Evolutionary conservation across 1,284 basidiomycete species (phyloP), one percentile per base, ranked within the genome.

Genomic region (Leccinum fallax): DNA sequence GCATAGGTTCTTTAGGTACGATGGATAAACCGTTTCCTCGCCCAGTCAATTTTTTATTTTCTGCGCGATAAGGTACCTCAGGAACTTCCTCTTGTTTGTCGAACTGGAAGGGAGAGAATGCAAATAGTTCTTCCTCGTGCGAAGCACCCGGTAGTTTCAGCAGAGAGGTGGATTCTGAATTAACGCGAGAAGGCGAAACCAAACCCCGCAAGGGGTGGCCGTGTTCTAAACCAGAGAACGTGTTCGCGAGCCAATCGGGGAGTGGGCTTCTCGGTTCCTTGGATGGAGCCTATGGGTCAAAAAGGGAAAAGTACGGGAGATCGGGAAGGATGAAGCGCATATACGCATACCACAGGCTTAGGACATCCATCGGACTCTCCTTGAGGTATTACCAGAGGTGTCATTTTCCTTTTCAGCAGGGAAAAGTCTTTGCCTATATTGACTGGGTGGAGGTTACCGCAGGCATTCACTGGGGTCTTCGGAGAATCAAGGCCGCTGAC

Each of bases 201-300:
- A 84, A 72, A 26, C 70, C 68, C 54, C 81, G 78, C 13, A 85
- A 74, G 36, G 84, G 84, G 67, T 85, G 80, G 10, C 69, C 65
- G 2, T 71, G 58, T 55, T 79, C 75, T 28, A 85, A 70, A 19
- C 70, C 72, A 15, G 72, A 74, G 46, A 85, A 77, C 5, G 83
- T 80, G 54, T 70, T 63, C 28, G 74, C 73, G 15, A 86, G 78
- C 84, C 85, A 85, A 51, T 68, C 59, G 4, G 84, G 84, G 53
- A 84, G 71, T 11, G 71, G 66, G 38, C 34, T 61, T 55, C 54
- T 71, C 11, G 60, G 61, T 59, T 55, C 63, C 57, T 48, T 65
- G 26, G 55, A 55, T 40, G 62, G 61, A 32, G 26, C 61, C 72
- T 74, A 53, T 19, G 64, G 15, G 57, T 64, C 40, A 36, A 30